Percentiles rank a stretch among this genome's conserved stretches.
Conservation (phyloP, 2,329 filamentous ascomycete species). For the Penicillium concentricum region DNA sequence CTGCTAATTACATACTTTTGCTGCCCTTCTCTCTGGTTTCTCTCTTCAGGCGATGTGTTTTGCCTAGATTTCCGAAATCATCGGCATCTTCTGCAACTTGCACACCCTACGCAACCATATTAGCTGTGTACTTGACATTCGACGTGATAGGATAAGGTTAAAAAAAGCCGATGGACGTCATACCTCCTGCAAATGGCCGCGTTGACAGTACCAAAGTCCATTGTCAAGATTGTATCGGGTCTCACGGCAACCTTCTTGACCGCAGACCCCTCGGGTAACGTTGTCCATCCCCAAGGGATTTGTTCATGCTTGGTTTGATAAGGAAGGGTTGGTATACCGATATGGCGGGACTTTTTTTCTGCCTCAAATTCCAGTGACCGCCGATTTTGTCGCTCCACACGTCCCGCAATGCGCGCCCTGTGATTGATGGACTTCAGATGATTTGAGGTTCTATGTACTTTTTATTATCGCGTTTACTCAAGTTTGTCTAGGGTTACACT, state of each 20-base stretch:
- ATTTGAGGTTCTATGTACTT: background rate
- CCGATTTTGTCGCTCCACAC: slow-evolving; percentile 12
- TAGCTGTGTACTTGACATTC: background rate
- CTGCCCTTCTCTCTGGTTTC: slow-evolving; percentile 53
- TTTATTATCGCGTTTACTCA: background rate
- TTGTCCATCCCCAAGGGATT: slow-evolving; percentile 41
- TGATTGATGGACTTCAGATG: background rate
- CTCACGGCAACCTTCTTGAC: slow-evolving; percentile 67
- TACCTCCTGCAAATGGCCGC: slow-evolving; percentile 78
- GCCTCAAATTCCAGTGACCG: slow-evolving; percentile 20
- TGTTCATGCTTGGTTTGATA: slow-evolving; percentile 30
- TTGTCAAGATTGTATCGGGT: slow-evolving; percentile 71
- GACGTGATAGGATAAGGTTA: slow-evolving; percentile 2
- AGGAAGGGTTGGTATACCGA: slow-evolving; percentile 5
- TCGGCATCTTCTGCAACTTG: slow-evolving; percentile 63
- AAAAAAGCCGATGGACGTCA: slow-evolving; percentile 14
- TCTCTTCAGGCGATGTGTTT: slow-evolving; percentile 56
- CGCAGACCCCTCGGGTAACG: slow-evolving; percentile 50
- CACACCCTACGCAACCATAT: slow-evolving; percentile 29
- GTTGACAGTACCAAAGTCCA: slow-evolving; percentile 74
- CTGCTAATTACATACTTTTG: slow-evolving; percentile 39
- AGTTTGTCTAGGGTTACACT: background rate
- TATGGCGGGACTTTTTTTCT: slow-evolving; percentile 22
- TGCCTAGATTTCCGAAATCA: slow-evolving; percentile 63
- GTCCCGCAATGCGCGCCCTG: slow-evolving; percentile 1